Evolutionary conservation across 2,329 filamentous ascomycete species (phyloP), one percentile per base, ranked within the genome.

Genomic region (Capronia americana): DNA sequence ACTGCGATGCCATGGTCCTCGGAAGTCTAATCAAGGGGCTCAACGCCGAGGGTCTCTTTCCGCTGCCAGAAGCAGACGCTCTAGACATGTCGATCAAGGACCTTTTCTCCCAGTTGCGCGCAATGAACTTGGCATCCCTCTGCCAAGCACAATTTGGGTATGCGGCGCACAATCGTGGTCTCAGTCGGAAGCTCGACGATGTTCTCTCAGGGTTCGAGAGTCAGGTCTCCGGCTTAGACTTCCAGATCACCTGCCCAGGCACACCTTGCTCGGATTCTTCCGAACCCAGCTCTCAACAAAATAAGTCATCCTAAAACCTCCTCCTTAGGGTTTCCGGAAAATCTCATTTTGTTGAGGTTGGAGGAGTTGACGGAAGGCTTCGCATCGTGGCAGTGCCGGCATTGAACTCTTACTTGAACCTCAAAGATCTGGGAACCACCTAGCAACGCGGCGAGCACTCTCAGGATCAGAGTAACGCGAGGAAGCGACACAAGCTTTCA

Each of bases 21-120:
- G 57, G 57, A 6, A 28, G 24, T 24, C 57, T 60, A 14, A 26
- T 53, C 44, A 50, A n/a, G 28, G 50, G 32, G 8, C 23, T 60
- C 41, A 60, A 60, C 10, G 8, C 30, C 28, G 26, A 24, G n/a
- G 26, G 26, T 4, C 57, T 60, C 2, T 60, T 50, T 7, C 57
- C 57, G 14, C 24, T 60, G 3, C 46, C 44, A 7, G 26, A 53
- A n/a, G 17, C 17, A 1, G 17, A 7, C 6, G 17, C 38, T 20
- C 38, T 44, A n/a, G 17, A 44, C 17, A 44, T 44, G 7, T 20
- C 38, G 38, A 44, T 44, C 17, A 44, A n/a, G 38, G 38, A 44
- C 1, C 38, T 44, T 44, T 17, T 44, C 6, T n/a, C 38, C 14
- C 38, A 3, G 38, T 17, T 44, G 38, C 38, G 38, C 38, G 3